Conservation (phyloP, 2,329 filamentous ascomycete genomes). For the Microsporum ferrugineum region DNA sequence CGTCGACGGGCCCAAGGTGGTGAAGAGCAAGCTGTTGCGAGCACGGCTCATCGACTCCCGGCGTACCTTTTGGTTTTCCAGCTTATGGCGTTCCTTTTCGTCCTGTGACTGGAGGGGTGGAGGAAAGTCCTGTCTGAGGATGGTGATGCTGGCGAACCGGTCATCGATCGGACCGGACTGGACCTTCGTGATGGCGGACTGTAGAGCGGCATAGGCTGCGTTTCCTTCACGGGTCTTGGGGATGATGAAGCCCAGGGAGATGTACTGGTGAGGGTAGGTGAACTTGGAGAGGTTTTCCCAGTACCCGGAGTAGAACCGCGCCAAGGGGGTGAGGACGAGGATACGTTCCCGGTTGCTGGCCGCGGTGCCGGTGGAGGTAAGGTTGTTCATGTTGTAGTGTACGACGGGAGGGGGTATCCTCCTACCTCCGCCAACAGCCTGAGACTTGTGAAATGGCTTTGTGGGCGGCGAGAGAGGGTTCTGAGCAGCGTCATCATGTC, state of each 20-base stretch:
- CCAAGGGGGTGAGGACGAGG: slow-evolving; percentile 84
- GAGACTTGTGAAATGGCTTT: slow-evolving; percentile 59
- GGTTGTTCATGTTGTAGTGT: slow-evolving; percentile 89
- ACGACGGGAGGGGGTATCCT: slow-evolving; percentile 67
- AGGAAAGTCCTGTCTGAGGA: slow-evolving; percentile 90
- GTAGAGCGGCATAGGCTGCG: slow-evolving; percentile 66
- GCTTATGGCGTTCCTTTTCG: slow-evolving; percentile 82
- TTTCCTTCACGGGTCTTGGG: slow-evolving; percentile 91
- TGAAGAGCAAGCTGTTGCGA: slow-evolving; percentile 88
- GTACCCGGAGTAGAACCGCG: slow-evolving; percentile 85
- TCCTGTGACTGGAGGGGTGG: slow-evolving; percentile 67
- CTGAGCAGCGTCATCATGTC: slow-evolving; percentile 49
- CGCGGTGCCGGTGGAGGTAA: slow-evolving; percentile 69
- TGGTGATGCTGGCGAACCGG: slow-evolving; percentile 85
- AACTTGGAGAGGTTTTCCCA: slow-evolving; percentile 86
- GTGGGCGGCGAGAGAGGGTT: slow-evolving; percentile 64
- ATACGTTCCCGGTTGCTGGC: slow-evolving; percentile 71
- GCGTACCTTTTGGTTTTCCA: slow-evolving; percentile 75
- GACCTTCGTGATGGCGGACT: slow-evolving; percentile 73
- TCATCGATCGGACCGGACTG: slow-evolving; percentile 70
- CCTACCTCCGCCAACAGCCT: slow-evolving; percentile 38
- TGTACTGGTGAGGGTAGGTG: slow-evolving; percentile 82
- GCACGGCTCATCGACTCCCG: slow-evolving; percentile 86
- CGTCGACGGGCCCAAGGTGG: slow-evolving; percentile 77
- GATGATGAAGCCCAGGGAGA: slow-evolving; percentile 90